Percentiles rank a stretch among this genome's conserved stretches.
phyloP scores from a whole-genome alignment of 371 early-diverging fungal species.

The Lichtheimia ornata region DNA sequence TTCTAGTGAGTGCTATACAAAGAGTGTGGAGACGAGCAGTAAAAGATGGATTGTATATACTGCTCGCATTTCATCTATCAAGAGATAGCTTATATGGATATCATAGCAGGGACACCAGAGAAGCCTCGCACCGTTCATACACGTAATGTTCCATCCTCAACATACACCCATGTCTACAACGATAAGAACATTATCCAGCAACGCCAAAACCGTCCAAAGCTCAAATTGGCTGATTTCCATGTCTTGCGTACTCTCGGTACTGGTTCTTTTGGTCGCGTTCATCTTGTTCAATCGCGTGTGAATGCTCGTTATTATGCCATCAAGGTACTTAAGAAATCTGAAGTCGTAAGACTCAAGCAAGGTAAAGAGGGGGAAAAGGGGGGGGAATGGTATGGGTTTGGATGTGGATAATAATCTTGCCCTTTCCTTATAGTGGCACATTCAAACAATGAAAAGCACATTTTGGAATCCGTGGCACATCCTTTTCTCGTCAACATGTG shows the following conservation, averaged over 20 bases:
- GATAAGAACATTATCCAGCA: slow-evolving; percentile 32
- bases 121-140: too few relatives aligned
- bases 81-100: background rate
- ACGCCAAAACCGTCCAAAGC: slow-evolving; percentile 50
- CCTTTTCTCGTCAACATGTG: slow-evolving; percentile 92
- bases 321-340: slow-evolving; percentile 94
- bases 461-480: slow-evolving; percentile 84
- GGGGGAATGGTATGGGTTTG: background rate
- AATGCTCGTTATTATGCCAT: slow-evolving; percentile 91
- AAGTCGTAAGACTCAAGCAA: slow-evolving; percentile 93
- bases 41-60: background rate
- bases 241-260: slow-evolving; percentile 89
- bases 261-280: slow-evolving; percentile 98
- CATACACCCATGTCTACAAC: slow-evolving; percentile 28
- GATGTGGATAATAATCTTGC: background rate
- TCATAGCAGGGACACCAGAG: too few relatives aligned
- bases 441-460: slow-evolving; percentile 94
- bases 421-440: slow-evolving; percentile 73
- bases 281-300: slow-evolving; percentile 77
- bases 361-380: background rate
- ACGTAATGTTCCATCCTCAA: background rate
- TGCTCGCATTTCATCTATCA: background rate
- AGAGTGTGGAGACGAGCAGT: background rate
- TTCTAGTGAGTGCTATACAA: background rate
- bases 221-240: slow-evolving; percentile 68